Conservation (phyloP, 2,329 filamentous ascomycete species). For the Zopfia rhizophila region DNA sequence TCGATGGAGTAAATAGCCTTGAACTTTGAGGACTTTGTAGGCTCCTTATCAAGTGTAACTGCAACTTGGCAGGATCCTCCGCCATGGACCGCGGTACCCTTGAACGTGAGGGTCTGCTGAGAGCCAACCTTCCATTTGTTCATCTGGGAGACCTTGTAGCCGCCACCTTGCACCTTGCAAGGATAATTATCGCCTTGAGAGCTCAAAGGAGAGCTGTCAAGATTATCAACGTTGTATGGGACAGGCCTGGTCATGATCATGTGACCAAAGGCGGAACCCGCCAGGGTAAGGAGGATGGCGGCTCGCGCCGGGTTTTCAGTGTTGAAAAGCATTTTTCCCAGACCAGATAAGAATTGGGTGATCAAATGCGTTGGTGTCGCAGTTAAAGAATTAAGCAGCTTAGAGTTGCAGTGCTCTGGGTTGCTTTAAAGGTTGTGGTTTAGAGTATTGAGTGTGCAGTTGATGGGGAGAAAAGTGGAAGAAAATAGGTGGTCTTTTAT, state of each 20-base stretch:
- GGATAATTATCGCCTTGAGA: conserved; percentile 75
- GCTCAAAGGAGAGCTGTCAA: conserved; percentile 73
- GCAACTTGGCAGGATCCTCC: conserved; percentile 92
- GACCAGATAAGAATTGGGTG: conserved; percentile 7
- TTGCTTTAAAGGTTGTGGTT: conserved; percentile 11
- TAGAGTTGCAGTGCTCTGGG: conserved; percentile 4
- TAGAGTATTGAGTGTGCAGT: conserved; percentile 16
- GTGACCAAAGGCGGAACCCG: conserved; percentile 72
- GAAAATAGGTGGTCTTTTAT: conserved; percentile 9
- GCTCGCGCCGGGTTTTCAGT: not conserved
- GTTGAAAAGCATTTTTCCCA: conserved; percentile 4
- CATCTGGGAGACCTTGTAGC: conserved; percentile 56
- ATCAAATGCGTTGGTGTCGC: conserved; percentile 9
- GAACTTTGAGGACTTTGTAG: conserved; percentile 74
- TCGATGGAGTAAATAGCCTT: conserved; percentile 91
- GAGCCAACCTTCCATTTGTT: conserved; percentile 74
- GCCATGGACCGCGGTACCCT: conserved; percentile 80
- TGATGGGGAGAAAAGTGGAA: conserved; percentile 24
- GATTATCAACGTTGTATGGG: conserved; percentile 65
- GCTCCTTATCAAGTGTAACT: conserved; percentile 78
- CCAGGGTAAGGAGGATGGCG: conserved; percentile 54
- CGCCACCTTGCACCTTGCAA: conserved; percentile 69
- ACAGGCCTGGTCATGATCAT: conserved; percentile 76
- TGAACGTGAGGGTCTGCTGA: conserved; percentile 70
- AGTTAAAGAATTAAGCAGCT: no score